These are phyloP conservation scores for Apiotrichum gracile DNA, from an alignment of 1,284 basidiomycete genomes.

Conservation along the genomic window DNA sequence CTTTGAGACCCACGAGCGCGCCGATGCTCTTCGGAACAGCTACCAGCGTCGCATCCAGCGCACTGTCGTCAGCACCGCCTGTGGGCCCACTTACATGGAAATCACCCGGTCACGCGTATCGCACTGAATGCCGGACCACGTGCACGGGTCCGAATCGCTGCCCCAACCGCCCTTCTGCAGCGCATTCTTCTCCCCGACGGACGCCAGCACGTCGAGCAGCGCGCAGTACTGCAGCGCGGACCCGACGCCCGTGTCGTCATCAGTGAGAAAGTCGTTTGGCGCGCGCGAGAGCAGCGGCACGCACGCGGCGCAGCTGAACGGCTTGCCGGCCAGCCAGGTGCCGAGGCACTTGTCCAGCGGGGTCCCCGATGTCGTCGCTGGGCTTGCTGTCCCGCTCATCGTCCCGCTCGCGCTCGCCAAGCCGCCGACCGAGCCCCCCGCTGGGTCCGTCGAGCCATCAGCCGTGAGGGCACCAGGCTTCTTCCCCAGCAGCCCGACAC, in stretches of 20 bases:
- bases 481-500: not conserved
- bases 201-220: slow-evolving; percentile 30
- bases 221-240: slow-evolving; percentile 46
- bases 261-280: slow-evolving; percentile 35
- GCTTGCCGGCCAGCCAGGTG: slow-evolving; percentile 25
- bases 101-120: slow-evolving; percentile 35
- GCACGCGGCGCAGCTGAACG: slow-evolving; percentile 40
- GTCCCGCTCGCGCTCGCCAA: no score
- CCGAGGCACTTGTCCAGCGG: slow-evolving; percentile 35
- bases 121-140: slow-evolving; percentile 42
- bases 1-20: slow-evolving; percentile 33
- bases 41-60: slow-evolving; percentile 31
- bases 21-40: slow-evolving; percentile 25
- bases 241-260: slow-evolving; percentile 37
- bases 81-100: slow-evolving; percentile 27
- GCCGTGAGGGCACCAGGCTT: no score
- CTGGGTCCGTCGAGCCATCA: no score
- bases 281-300: slow-evolving; percentile 26
- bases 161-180: slow-evolving; percentile 23
- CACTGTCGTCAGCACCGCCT: slow-evolving; percentile 12
- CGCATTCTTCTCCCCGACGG: not conserved
- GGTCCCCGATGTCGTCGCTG: slow-evolving; percentile 11
- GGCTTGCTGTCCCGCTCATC: not conserved
- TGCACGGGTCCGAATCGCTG: not conserved
- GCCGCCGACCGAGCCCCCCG: no score